Evolutionary conservation across 306 rosid genomes (phyloP), one percentile per base, ranked within the genome.

Genomic region (Sindora glabra): DNA sequence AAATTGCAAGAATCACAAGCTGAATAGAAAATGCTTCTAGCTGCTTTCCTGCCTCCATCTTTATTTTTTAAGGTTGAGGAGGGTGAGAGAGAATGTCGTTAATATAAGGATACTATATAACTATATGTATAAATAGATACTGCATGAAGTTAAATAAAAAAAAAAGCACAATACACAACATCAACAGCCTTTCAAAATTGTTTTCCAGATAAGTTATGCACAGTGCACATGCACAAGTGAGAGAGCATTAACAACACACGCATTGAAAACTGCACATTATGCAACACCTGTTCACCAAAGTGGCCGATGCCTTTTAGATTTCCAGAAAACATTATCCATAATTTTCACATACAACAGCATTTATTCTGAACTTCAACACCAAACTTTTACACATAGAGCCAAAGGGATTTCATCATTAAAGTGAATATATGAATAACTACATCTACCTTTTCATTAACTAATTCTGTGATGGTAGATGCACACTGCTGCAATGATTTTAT

Each of bases 1-100:
- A 94, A 56, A 94, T 89, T 60, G 99, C 94, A 77, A 94, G 99
- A 71, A 89, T 86, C 53, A 94, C 99, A 75, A 94, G 97, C 76
- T 84, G 94, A 71, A 94, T 81, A 53, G 99, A 84, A 75, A 94
- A 89, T 65, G 97, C 97, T 74, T 94, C 97, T 34, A 86, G 81
- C 56, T 73, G 94, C 77, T 77, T 94, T 65, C 80, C 82, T 44
- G 83, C 73, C 63, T 69, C 72, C 50, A 81, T 71, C 97, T 94
- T 79, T 72, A 40, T 40, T 34, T 38, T 40, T 69, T 32, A 38
- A 15, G 62, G 29, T 22, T 49, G 58, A 34, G 59, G 30, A 18
- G 48, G 15, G 48, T 53, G 36, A n/a, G 52, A 51, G 40, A 56
- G 5, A 59, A 52, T 52, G 45, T 39, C 29, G 49, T 14, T 14